Percentiles rank a stretch among this genome's conserved stretches.
Conservation (phyloP, 345 rosid genomes). For the Camelina neglecta region DNA sequence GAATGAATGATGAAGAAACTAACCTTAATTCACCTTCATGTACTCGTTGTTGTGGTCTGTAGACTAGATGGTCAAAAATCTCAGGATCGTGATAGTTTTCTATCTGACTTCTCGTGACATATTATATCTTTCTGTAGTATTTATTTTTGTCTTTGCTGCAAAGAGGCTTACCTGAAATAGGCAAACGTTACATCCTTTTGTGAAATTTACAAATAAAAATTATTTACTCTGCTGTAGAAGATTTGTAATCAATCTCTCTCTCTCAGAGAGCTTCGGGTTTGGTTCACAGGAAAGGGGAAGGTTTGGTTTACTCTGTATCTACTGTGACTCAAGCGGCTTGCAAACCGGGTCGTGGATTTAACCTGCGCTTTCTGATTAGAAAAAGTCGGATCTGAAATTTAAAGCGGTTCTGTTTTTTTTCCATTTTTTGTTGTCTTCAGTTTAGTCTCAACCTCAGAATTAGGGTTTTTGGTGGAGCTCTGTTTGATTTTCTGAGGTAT, state of each 20-base stretch:
- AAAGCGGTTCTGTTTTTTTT: no score
- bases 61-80: not conserved
- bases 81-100: not conserved
- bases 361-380: no score
- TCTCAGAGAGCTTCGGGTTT: not conserved
- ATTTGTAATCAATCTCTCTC: not conserved
- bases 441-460: no score
- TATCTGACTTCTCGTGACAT: slow-evolving; percentile 4
- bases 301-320: slow-evolving; percentile 3
- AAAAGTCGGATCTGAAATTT: no score
- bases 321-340: not conserved
- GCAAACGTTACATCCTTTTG: not conserved
- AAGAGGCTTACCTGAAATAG: not conserved
- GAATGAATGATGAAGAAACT: slow-evolving; percentile 57
- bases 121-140: slow-evolving; percentile 2
- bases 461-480: no score
- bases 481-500: no score
- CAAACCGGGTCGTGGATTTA: no score
- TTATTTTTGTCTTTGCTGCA: slow-evolving; percentile 7
- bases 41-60: slow-evolving; percentile 22
- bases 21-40: slow-evolving; percentile 5
- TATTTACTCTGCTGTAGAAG: not conserved
- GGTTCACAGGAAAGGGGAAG: not conserved
- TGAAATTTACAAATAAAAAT: not conserved
- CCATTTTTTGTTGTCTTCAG: no score